These are phyloP conservation scores for Phlebopus sp. DNA, from an alignment of 1,284 basidiomycete species.

Conservation along the genomic window DNA sequence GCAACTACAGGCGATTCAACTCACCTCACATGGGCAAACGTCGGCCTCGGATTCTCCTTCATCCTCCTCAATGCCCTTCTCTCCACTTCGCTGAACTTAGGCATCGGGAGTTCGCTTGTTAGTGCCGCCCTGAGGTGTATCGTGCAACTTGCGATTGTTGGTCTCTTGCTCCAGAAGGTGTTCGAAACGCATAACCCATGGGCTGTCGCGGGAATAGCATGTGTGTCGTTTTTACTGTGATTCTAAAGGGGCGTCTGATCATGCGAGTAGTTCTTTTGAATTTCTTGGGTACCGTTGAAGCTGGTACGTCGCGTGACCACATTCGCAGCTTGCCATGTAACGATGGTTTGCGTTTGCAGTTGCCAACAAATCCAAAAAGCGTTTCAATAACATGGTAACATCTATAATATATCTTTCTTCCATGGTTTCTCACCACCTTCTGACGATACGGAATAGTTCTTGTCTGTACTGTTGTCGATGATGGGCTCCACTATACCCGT, in stretches of 20 bases:
- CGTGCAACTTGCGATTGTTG: conserved; percentile 73
- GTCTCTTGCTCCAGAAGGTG: conserved; percentile 65
- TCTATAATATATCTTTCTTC: conserved; percentile 1
- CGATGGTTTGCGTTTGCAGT: conserved; percentile 28
- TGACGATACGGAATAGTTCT: conserved; percentile 50
- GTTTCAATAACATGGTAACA: conserved; percentile 74
- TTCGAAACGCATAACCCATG: conserved; percentile 74
- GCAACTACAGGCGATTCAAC: conserved; percentile 11
- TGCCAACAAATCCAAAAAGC: conserved; percentile 71
- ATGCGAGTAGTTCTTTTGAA: conserved; percentile 58
- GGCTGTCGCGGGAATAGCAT: conserved; percentile 69
- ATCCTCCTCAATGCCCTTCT: conserved; percentile 63
- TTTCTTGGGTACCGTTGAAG: conserved; percentile 67
- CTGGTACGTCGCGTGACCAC: conserved; percentile 40
- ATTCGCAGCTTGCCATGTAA: conserved; percentile 1
- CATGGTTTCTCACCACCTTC: neutral
- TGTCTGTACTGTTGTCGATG: conserved; percentile 66
- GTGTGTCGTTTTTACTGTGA: conserved; percentile 41
- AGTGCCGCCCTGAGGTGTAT: conserved; percentile 73
- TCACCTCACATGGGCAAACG: conserved; percentile 64
- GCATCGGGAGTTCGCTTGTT: conserved; percentile 65
- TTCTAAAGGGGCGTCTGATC: neutral
- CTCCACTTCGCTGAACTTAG: conserved; percentile 63
- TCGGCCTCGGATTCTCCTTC: conserved; percentile 71
- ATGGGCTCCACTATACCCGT: conserved; percentile 76